Evolutionary conservation across 345 rosid species (phyloP).

Genomic region (Citrus hindsii): DNA sequence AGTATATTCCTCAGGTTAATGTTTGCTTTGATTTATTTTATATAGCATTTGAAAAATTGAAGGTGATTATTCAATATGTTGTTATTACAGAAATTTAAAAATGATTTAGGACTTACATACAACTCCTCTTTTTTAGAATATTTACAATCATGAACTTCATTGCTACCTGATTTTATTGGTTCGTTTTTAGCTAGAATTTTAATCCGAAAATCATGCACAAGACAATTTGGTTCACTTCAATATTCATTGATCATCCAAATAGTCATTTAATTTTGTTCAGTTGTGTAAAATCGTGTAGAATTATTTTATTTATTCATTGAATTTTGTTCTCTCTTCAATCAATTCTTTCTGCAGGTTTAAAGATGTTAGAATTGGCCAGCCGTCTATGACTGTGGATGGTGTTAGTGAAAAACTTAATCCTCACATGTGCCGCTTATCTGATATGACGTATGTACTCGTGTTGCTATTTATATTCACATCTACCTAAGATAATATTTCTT

Average conservation of each 20-base stretch:
- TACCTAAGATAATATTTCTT: neutral
- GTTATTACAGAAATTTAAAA: neutral
- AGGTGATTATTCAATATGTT: neutral
- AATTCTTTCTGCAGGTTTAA: conserved; percentile 54
- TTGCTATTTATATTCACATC: neutral
- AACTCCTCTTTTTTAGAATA: neutral
- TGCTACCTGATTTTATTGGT: neutral
- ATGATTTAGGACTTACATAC: neutral
- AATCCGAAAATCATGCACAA: neutral
- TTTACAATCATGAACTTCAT: neutral
- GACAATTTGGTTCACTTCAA: neutral
- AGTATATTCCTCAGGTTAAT: conserved; percentile 55
- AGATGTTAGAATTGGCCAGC: conserved; percentile 66
- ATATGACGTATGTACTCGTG: conserved; percentile 53
- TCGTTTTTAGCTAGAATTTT: neutral
- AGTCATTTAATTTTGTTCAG: neutral
- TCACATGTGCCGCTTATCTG: conserved; percentile 80
- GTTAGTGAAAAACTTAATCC: conserved; percentile 45
- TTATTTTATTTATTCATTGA: neutral
- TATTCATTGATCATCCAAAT: neutral
- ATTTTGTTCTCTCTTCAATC: conserved; percentile 1
- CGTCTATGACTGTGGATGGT: conserved; percentile 35
- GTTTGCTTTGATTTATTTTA: neutral
- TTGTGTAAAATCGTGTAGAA: neutral
- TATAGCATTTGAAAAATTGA: neutral